Percentiles rank a stretch among this genome's conserved stretches.
phyloP scores from a whole-genome alignment of 1,284 basidiomycete species.

The Farysia itapuensis region DNA sequence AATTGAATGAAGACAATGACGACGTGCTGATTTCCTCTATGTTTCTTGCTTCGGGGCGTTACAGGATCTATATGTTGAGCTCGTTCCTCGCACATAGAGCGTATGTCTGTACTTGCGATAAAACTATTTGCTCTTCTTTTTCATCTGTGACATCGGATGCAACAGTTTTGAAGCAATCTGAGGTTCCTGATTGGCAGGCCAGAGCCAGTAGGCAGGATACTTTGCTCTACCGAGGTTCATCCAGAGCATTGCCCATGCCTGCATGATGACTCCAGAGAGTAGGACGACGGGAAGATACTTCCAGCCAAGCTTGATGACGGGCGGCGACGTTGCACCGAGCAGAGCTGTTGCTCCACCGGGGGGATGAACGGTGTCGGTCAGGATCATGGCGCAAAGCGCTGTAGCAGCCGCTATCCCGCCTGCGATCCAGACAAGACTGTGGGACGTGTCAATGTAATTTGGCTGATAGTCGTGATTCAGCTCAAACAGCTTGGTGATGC shows the following conservation, averaged over 20 bases:
- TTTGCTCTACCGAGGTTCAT: constrained; percentile 32
- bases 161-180: no score
- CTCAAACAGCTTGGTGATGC: constrained; percentile 42
- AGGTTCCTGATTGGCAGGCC: no score
- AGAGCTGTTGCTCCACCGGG: constrained; percentile 40
- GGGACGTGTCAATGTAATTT: constrained; percentile 17
- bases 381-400: constrained; percentile 30
- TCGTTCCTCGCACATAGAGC: no score
- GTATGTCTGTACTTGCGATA: background rate
- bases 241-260: constrained; percentile 37
- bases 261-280: constrained; percentile 35
- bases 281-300: constrained; percentile 30
- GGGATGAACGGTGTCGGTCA: constrained; percentile 42
- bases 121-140: background rate
- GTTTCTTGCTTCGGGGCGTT: no score
- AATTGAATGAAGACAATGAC: background rate
- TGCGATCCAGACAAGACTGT: constrained; percentile 39
- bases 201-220: constrained; percentile 28
- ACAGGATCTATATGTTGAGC: constrained; percentile 26
- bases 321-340: constrained; percentile 26
- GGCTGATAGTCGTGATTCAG: constrained; percentile 34
- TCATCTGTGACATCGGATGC: no score
- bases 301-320: constrained; percentile 35
- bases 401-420: constrained; percentile 29
- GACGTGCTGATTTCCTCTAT: background rate